Evolutionary conservation across 345 rosid genomes (phyloP).

Genomic region (Eucalyptus pumila): DNA sequence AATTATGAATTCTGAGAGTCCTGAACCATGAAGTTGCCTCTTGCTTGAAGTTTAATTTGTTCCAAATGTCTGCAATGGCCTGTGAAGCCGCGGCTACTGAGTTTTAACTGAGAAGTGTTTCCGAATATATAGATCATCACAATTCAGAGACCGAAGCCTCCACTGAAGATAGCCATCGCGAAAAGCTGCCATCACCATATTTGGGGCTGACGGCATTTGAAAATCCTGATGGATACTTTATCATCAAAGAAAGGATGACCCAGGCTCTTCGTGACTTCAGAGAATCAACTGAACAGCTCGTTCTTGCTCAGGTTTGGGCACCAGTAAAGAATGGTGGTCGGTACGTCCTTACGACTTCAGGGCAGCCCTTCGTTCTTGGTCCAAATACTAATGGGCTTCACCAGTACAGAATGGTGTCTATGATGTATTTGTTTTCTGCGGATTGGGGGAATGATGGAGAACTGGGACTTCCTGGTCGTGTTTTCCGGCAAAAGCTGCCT

Average conservation of each 20-base stretch:
- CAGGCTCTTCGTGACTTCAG: conserved; percentile 73
- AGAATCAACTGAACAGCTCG: conserved; percentile 73
- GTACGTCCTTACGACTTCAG: conserved; percentile 65
- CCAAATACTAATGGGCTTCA: conserved; percentile 60
- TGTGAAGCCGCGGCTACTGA: background rate
- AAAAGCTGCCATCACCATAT: conserved; percentile 36
- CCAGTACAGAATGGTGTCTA: conserved; percentile 83
- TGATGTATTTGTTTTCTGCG: conserved; percentile 59
- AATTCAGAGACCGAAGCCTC: conserved; percentile 19
- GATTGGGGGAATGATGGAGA: conserved; percentile 63
- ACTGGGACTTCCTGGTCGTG: conserved; percentile 95
- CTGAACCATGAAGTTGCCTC: background rate
- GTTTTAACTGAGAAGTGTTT: background rate
- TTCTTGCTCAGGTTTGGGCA: conserved; percentile 93
- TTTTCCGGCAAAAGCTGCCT: conserved; percentile 66
- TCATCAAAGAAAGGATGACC: conserved; percentile 80
- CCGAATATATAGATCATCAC: conserved; percentile 27
- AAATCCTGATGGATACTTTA: conserved; percentile 45
- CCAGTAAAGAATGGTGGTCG: conserved; percentile 56
- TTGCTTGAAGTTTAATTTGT: background rate
- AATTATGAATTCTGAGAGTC: background rate
- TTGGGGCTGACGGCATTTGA: conserved; percentile 36
- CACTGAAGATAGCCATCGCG: conserved; percentile 17
- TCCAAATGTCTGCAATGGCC: background rate
- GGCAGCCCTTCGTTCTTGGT: conserved; percentile 86